Evolutionary conservation across 257 asterid species (phyloP).

Genomic region (Solanum paucissectum): DNA sequence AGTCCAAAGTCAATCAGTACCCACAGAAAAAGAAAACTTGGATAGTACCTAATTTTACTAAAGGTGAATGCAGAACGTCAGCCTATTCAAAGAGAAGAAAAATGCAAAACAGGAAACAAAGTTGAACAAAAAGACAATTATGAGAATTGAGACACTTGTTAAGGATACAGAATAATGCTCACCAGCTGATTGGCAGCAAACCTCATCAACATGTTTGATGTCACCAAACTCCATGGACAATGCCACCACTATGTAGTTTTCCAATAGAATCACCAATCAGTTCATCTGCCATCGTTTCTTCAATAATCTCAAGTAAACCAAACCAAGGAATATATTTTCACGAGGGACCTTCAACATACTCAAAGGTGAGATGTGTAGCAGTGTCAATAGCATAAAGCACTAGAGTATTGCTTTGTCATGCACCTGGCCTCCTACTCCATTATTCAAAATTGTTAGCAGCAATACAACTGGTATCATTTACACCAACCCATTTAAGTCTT

Average conservation of each 20-base stretch:
- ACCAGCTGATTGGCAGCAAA: slow-evolving; percentile 20
- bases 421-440: slow-evolving; percentile 71
- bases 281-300: slow-evolving; percentile 46
- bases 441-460: slow-evolving; percentile 5
- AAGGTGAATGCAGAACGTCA: not conserved
- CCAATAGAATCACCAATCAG: not conserved
- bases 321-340: slow-evolving; percentile 65
- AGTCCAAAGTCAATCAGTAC: slow-evolving; percentile 81
- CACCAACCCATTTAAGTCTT: slow-evolving; percentile 66
- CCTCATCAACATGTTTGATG: slow-evolving; percentile 28
- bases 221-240: not conserved
- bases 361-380: slow-evolving; percentile 49
- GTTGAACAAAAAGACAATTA: not conserved
- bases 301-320: slow-evolving; percentile 48
- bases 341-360: slow-evolving; percentile 66
- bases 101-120: not conserved
- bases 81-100: not conserved
- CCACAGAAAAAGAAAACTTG: slow-evolving; percentile 5
- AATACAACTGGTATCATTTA: not conserved
- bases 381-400: slow-evolving; percentile 69
- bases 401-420: slow-evolving; percentile 69
- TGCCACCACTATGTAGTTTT: not conserved
- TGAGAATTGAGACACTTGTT: not conserved
- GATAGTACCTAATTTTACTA: not conserved
- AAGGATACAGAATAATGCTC: not conserved